These are phyloP conservation scores for Cercophora sp. DNA, from an alignment of 495 filamentous ascomycete genomes.

Conservation along the genomic window DNA sequence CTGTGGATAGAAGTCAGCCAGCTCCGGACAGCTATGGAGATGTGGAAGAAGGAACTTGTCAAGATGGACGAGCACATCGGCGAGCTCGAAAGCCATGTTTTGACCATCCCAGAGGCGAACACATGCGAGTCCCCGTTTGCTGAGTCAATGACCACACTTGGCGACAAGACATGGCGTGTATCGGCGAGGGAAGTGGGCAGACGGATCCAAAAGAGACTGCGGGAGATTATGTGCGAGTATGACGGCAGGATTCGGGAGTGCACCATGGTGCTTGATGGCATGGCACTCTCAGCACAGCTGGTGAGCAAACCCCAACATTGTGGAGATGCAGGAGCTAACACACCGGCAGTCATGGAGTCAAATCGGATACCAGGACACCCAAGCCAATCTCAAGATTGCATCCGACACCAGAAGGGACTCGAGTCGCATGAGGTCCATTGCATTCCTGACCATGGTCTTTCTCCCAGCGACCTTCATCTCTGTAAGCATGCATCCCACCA, in stretches of 20 bases:
- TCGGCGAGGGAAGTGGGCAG: background rate
- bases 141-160: background rate
- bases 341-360: conserved; percentile 9
- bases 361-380: conserved; percentile 14
- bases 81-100: background rate
- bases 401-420: conserved; percentile 21
- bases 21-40: background rate
- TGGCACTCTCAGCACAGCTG: conserved; percentile 37
- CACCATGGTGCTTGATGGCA: conserved; percentile 34
- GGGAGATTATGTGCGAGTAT: conserved; percentile 22
- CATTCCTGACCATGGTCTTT: conserved; percentile 18
- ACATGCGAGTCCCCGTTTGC: background rate
- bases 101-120: background rate
- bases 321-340: conserved; percentile 3
- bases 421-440: conserved; percentile 27
- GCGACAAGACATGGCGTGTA: background rate
- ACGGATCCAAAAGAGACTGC: conserved; percentile 7
- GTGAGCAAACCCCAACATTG: conserved; percentile 13
- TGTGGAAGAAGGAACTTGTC: background rate
- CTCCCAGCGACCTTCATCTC: conserved; percentile 17
- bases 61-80: conserved; percentile 8
- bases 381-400: conserved; percentile 28
- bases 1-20: conserved; percentile 9
- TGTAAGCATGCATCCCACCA: conserved; percentile 1
- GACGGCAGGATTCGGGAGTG: conserved; percentile 36